These are phyloP conservation scores for Scedosporium dehoogii DNA, from an alignment of 2,329 filamentous ascomycete genomes.

Conservation along the genomic window DNA sequence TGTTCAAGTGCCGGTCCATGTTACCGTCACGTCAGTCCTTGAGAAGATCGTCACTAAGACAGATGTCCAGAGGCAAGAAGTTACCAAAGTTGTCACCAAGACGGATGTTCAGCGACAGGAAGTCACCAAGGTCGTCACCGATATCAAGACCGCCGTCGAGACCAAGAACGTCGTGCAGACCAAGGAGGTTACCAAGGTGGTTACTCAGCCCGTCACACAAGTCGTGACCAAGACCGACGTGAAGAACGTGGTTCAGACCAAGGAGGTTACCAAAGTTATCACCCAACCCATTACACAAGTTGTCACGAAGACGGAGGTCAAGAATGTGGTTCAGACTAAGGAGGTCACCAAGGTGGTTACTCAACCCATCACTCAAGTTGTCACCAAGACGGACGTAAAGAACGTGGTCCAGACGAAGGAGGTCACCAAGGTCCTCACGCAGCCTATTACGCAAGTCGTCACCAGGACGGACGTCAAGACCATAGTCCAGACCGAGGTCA, in stretches of 20 bases:
- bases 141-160: not conserved
- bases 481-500: not conserved
- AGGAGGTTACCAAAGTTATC: not conserved
- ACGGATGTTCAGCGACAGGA: not conserved
- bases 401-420: not conserved
- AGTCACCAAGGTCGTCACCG: not conserved
- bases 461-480: constrained; percentile 3
- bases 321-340: not conserved
- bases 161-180: constrained; percentile 3
- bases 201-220: not conserved
- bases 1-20: constrained; percentile 2
- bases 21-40: constrained; percentile 3
- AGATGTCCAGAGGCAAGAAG: not conserved
- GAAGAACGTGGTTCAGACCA: not conserved
- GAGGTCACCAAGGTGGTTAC: not conserved
- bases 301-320: not conserved
- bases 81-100: not conserved
- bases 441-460: not conserved
- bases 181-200: not conserved
- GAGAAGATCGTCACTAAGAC: not conserved
- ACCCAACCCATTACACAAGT: not conserved
- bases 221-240: not conserved
- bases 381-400: not conserved
- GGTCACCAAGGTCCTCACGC: not conserved
- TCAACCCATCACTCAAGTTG: not conserved